A percentile compares a stretch with the other conserved stretches of the same genome.
Evolutionary conservation across 2,329 filamentous ascomycete species (phyloP).

Genomic region (Fusarium keratoplasticum): DNA sequence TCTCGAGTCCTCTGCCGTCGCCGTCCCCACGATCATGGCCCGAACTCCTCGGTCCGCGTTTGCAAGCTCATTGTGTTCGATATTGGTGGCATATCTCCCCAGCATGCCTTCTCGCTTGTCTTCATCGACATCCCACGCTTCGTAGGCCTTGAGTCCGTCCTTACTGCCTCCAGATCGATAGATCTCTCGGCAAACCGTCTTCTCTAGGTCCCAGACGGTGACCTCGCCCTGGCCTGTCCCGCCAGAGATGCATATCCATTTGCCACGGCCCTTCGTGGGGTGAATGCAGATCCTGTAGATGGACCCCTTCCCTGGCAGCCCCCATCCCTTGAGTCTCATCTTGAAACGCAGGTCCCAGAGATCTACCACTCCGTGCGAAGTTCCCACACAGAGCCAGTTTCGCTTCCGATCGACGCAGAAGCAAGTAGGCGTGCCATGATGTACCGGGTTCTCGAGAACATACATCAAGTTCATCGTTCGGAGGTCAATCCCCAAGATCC

Average conservation of each 20-base stretch:
- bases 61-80: constrained; percentile 69
- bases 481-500: constrained; percentile 86
- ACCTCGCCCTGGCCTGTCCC: constrained; percentile 90
- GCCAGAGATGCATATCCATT: constrained; percentile 89
- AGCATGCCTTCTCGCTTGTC: constrained; percentile 90
- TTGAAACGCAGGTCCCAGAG: constrained; percentile 98
- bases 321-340: constrained; percentile 88
- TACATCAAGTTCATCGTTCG: constrained; percentile 87
- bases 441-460: constrained; percentile 84
- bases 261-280: constrained; percentile 80
- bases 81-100: constrained; percentile 80
- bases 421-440: constrained; percentile 91
- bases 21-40: constrained; percentile 78
- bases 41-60: constrained; percentile 76
- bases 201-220: constrained; percentile 95
- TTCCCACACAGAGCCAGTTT: constrained; percentile 92
- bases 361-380: constrained; percentile 90
- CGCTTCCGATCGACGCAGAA: constrained; percentile 89
- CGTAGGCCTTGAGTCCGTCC: constrained; percentile 74
- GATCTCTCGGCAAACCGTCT: constrained; percentile 87
- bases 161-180: constrained; percentile 77
- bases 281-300: constrained; percentile 86
- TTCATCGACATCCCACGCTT: constrained; percentile 90
- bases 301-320: constrained; percentile 81
- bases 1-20: constrained; percentile 75